phyloP scores from a whole-genome alignment of 1,139 yeast genomes.

The Pichia sp. region DNA sequence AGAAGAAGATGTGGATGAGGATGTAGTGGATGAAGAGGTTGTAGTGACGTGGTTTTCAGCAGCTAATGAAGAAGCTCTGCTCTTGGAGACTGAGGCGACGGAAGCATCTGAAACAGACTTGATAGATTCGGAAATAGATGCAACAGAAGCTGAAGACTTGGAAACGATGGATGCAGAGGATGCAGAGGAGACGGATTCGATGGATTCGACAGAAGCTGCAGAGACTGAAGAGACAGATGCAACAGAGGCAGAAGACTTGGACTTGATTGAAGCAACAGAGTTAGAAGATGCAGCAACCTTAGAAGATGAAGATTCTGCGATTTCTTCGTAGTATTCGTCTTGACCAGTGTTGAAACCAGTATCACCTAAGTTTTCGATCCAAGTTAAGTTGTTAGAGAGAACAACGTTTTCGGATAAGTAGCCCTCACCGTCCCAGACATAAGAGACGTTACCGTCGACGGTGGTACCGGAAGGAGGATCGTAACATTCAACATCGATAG shows the following conservation, averaged over 20 bases:
- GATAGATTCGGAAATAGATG: not conserved
- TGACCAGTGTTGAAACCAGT: constrained; percentile 55
- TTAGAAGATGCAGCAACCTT: constrained; percentile 4
- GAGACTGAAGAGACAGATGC: not conserved
- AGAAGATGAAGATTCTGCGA: constrained; percentile 4
- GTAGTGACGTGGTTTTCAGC: not conserved
- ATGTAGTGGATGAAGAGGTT: not conserved
- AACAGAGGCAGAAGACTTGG: not conserved
- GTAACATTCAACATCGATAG: constrained; percentile 62
- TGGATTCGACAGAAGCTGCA: not conserved
- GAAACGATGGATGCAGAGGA: not conserved
- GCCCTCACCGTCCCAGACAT: constrained; percentile 46
- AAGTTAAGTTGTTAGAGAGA: constrained; percentile 59
- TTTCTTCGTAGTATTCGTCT: constrained; percentile 4
- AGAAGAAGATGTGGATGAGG: not conserved
- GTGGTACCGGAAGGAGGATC: constrained; percentile 58
- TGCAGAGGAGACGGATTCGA: not conserved
- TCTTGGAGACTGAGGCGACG: too few species aligned
- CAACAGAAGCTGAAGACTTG: not conserved
- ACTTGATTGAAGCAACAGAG: not conserved
- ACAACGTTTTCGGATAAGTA: constrained; percentile 46
- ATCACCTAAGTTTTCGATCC: constrained; percentile 58
- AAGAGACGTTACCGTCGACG: constrained; percentile 51
- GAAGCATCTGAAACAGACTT: too few species aligned
- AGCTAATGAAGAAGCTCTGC: not conserved